phyloP scores from a whole-genome alignment of 371 early-diverging fungal species.

The Mucor irregularis region DNA sequence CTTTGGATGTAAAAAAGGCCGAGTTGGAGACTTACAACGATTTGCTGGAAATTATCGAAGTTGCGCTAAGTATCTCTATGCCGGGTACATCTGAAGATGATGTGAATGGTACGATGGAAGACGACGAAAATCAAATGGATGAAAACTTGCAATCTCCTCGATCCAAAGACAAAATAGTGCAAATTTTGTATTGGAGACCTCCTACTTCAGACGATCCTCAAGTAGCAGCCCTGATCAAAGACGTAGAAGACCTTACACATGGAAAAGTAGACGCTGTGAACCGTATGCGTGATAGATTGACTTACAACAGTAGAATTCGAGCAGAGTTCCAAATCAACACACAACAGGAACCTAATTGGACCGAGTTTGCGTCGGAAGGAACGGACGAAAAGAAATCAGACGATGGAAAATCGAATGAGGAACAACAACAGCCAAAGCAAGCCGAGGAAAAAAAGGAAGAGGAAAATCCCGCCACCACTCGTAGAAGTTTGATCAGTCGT shows the following conservation, averaged over 20 bases:
- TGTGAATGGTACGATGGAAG: background rate
- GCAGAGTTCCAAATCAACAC: constrained; percentile 40
- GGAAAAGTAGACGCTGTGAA: constrained; percentile 50
- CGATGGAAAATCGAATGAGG: constrained; percentile 1
- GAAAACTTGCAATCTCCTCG: constrained; percentile 25
- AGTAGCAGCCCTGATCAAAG: constrained; percentile 25
- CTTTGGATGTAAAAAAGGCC: constrained; percentile 19
- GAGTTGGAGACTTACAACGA: constrained; percentile 36
- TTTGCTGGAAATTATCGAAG: constrained; percentile 41
- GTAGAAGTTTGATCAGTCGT: constrained; percentile 27
- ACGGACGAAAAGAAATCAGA: constrained; percentile 2
- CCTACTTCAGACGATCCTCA: constrained; percentile 41
- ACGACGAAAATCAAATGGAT: background rate
- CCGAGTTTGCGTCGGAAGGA: constrained; percentile 35
- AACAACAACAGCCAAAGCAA: background rate
- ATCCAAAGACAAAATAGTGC: constrained; percentile 56
- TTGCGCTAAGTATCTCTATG: constrained; percentile 55
- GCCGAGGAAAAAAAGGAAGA: background rate
- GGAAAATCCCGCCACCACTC: background rate
- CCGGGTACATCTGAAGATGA: constrained; percentile 42
- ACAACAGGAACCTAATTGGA: constrained; percentile 38
- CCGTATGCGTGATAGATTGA: constrained; percentile 49
- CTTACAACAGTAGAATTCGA: constrained; percentile 42
- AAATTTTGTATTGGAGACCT: constrained; percentile 59
- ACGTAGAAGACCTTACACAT: constrained; percentile 33